phyloP scores from a whole-genome alignment of 169 alveolate species.

The Plasmodium ovale region DNA sequence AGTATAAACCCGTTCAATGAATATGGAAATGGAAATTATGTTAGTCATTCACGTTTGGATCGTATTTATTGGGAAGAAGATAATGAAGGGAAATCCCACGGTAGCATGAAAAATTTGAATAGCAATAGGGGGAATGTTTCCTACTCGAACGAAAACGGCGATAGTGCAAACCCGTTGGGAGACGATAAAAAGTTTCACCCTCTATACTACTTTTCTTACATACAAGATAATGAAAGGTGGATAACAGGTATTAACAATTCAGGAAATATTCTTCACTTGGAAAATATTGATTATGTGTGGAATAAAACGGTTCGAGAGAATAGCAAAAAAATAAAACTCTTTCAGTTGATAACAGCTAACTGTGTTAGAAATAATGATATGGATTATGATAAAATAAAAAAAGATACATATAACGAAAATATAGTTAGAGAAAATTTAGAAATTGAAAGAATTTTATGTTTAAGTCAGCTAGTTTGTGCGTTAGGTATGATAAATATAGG shows the following conservation, averaged over 20 bases:
- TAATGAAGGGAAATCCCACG: background rate
- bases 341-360: slow-evolving; percentile 57
- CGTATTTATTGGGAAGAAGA: background rate
- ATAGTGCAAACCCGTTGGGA: background rate
- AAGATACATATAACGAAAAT: background rate
- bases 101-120: background rate
- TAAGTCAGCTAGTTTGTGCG: slow-evolving; percentile 59
- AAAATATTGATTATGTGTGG: slow-evolving; percentile 66
- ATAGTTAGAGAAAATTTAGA: background rate
- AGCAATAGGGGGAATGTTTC: no score
- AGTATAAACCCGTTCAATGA: slow-evolving; percentile 73
- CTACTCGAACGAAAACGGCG: background rate
- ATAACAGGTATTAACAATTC: slow-evolving; percentile 60
- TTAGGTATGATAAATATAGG: slow-evolving; percentile 75
- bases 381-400: slow-evolving; percentile 14
- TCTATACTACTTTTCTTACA: slow-evolving; percentile 40
- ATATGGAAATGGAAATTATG: slow-evolving; percentile 4
- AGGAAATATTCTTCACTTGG: slow-evolving; percentile 48
- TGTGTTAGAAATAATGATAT: slow-evolving; percentile 30
- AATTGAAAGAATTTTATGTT: slow-evolving; percentile 18
- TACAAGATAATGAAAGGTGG: slow-evolving; percentile 73
- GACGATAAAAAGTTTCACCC: slow-evolving; percentile 29
- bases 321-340: slow-evolving; percentile 59
- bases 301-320: slow-evolving; percentile 63
- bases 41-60: background rate